Base-by-base conservation (phyloP, 768 basidiomycete species). In the Fomitopsis pulvina region DNA sequence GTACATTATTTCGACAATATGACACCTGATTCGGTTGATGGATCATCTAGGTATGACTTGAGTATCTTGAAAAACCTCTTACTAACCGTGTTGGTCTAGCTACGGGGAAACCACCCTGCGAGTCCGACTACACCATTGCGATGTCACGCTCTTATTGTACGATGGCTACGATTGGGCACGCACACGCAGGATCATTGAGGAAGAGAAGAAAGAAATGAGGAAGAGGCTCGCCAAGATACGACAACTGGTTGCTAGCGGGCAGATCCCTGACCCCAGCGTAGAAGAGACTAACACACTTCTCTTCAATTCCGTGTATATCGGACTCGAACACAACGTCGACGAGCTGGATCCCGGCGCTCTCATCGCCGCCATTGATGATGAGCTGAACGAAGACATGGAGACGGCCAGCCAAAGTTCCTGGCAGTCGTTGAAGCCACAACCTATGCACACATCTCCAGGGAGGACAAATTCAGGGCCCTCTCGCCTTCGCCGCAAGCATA, bases 301-400 rank as follows among this genome's bases (percentile, higher is more conserved):
- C 20, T 96, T 94, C 75, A 96, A 97, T 62, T 98, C 94, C 0
- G 80, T 96, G 30, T 89, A 93, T 59, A 85, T 98, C 49, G 94
- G 95, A 25, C 71, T 97, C n/a, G 82, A 87, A 26, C 79, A 85
- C 54, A 84, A 89, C 47, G 65, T 80, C 12, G 84, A 87, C 43
- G 78, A 80, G 24, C 70, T 87, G 57, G 92, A 95, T 59, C 79
- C 85, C 2, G 79, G 75, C 9, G 82, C 80, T 2, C 71, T 95
- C 39, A 79, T 96, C 30, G 92, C 90, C 6, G 94, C 93, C 1
- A 96, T 98, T 51, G 91, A 98, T 57, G 83, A 93, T 44, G 87
- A 97, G 63, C 72, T 98, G 32, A 80, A 80, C 51, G 85, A 90
- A 16, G 84, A 85, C 29, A 59, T 72, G 1, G 91, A 94, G 37